A percentile compares a stretch with the other conserved stretches of the same genome.
Evolutionary conservation across 176 grass and related monocot species (phyloP).

Genomic region (Oryza glumipatula): DNA sequence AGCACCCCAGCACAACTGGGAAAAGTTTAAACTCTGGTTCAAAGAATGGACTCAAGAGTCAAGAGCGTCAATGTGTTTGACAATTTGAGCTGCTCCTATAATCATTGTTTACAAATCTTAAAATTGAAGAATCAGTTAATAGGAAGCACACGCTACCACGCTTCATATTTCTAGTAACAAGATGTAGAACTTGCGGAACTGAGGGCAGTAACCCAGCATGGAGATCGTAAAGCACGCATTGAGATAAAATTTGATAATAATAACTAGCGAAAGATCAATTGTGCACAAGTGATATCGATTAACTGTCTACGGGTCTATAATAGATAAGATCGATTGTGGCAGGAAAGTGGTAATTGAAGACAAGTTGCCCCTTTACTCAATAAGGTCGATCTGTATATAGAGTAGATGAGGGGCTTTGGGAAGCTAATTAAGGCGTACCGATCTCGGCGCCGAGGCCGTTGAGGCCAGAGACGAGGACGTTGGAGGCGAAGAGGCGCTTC

Average conservation of each 20-base stretch:
- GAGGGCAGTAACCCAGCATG: too few relatives aligned
- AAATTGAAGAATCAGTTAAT: not conserved
- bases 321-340: not conserved
- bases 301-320: not conserved
- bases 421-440: conserved; percentile 32
- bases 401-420: not conserved
- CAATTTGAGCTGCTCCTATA: not conserved
- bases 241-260: too few relatives aligned
- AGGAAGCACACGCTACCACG: not conserved
- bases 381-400: not conserved
- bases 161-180: too few relatives aligned
- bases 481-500: conserved; percentile 86
- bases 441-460: conserved; percentile 85
- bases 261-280: not conserved
- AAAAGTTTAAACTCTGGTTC: too few relatives aligned
- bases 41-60: too few relatives aligned
- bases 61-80: too few relatives aligned
- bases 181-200: too few relatives aligned
- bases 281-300: not conserved
- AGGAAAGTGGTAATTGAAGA: not conserved
- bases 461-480: conserved; percentile 82
- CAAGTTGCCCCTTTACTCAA: not conserved
- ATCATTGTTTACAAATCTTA: not conserved
- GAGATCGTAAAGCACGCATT: too few relatives aligned
- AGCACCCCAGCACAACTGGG: not conserved